phyloP scores from a whole-genome alignment of 345 rosid genomes.

The Adansonia digitata region DNA sequence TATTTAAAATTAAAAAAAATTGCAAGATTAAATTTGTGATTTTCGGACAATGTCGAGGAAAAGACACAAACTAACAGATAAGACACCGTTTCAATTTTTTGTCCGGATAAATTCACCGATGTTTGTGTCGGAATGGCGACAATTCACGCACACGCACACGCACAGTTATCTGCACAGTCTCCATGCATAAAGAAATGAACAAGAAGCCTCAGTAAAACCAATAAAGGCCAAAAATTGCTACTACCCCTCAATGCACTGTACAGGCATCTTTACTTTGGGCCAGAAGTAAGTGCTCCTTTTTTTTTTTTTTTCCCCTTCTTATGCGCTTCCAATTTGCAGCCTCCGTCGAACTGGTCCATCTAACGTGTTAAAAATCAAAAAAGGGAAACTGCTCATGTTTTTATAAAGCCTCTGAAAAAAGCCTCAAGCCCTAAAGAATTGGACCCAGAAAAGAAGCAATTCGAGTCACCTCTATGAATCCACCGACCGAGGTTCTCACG shows the following conservation, averaged over 20 bases:
- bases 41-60: background rate
- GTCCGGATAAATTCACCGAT: background rate
- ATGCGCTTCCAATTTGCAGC: slow-evolving; percentile 28
- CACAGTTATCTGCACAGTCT: too few relatives aligned
- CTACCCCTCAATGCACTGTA: slow-evolving; percentile 52
- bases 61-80: slow-evolving; percentile 10
- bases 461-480: slow-evolving; percentile 66
- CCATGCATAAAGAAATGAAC: slow-evolving; percentile 68
- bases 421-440: slow-evolving; percentile 20
- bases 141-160: slow-evolving; percentile 20
- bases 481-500: too few relatives aligned
- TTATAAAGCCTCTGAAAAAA: slow-evolving; percentile 36
- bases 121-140: slow-evolving; percentile 27
- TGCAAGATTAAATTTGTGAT: background rate
- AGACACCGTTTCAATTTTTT: background rate
- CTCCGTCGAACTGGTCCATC: slow-evolving; percentile 67
- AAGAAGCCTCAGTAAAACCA: slow-evolving; percentile 44
- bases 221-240: slow-evolving; percentile 63
- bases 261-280: too few relatives aligned
- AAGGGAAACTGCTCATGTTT: slow-evolving; percentile 64
- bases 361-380: slow-evolving; percentile 53
- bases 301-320: too few relatives aligned
- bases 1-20: background rate
- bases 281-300: too few relatives aligned
- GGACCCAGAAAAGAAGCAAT: slow-evolving; percentile 46